Percentiles rank a stretch among this genome's conserved stretches.
phyloP scores from a whole-genome alignment of 352 stramenopile species.

The Phytophthora syringae region DNA sequence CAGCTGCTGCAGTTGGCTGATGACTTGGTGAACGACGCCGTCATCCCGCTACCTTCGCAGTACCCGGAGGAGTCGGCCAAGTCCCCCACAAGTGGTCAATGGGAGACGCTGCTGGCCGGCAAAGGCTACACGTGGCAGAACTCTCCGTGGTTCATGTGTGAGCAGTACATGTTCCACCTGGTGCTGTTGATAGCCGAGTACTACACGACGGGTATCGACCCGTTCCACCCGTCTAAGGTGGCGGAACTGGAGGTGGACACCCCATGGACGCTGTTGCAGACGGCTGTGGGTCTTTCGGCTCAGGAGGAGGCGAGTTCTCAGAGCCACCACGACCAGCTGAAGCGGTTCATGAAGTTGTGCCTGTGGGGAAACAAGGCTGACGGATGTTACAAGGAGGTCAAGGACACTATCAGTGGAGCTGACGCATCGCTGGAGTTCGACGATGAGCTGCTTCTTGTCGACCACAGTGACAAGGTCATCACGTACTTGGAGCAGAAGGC shows the following conservation, averaged over 20 bases:
- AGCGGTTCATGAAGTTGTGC: slow-evolving; percentile 59
- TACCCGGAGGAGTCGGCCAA: slow-evolving; percentile 30
- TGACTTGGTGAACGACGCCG: slow-evolving; percentile 50
- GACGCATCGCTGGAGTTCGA: slow-evolving; percentile 47
- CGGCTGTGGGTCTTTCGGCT: slow-evolving; percentile 33
- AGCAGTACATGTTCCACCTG: slow-evolving; percentile 72
- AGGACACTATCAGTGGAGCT: slow-evolving; percentile 60
- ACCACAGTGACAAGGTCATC: slow-evolving; percentile 53
- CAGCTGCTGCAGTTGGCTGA: slow-evolving; percentile 51
- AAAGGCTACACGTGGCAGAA: slow-evolving; percentile 58
- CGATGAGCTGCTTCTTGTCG: slow-evolving; percentile 56
- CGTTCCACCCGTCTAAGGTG: slow-evolving; percentile 58
- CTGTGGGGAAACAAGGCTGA: slow-evolving; percentile 79
- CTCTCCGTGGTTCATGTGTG: slow-evolving; percentile 60
- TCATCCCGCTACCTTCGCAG: slow-evolving; percentile 50
- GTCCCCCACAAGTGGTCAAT: slow-evolving; percentile 48
- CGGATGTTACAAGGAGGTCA: slow-evolving; percentile 68
- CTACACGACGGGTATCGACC: slow-evolving; percentile 54
- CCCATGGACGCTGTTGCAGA: slow-evolving; percentile 59
- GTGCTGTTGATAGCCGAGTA: slow-evolving; percentile 57
- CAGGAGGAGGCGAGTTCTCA: background rate
- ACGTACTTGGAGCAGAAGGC: slow-evolving; percentile 33
- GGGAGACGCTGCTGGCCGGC: slow-evolving; percentile 37
- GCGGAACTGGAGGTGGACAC: slow-evolving; percentile 45
- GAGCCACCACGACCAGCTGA: slow-evolving; percentile 37